phyloP scores from a whole-genome alignment of 2,329 filamentous ascomycete genomes.

The Moelleriella libera region DNA sequence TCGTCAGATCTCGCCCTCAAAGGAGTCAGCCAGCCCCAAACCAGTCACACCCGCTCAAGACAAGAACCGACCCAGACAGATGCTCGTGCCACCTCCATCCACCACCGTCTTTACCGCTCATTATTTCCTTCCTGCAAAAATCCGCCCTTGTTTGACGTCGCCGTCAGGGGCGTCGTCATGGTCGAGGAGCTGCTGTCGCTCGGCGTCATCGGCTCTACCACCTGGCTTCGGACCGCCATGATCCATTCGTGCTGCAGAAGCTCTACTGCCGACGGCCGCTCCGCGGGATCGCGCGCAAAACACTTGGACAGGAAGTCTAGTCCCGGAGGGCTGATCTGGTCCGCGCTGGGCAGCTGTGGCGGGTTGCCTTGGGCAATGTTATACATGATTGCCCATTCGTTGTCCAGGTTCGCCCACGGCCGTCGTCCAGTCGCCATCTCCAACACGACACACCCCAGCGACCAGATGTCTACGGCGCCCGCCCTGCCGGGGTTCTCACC shows the following conservation, averaged over 20 bases:
- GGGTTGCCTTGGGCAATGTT: constrained; percentile 97
- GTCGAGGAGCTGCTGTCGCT: constrained; percentile 36
- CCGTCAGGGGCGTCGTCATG: constrained; percentile 19
- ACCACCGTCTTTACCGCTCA: not conserved
- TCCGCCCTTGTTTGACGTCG: constrained; percentile 16
- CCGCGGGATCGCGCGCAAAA: constrained; percentile 71
- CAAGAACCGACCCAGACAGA: too few species aligned
- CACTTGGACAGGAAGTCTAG: constrained; percentile 81
- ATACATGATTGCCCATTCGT: constrained; percentile 99
- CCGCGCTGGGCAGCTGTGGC: constrained; percentile 64
- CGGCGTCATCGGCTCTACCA: constrained; percentile 49
- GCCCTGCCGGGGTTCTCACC: constrained; percentile 69
- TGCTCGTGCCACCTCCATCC: not conserved
- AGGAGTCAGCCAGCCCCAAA: too few species aligned
- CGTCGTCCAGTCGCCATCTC: constrained; percentile 94
- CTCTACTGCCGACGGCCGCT: constrained; percentile 71
- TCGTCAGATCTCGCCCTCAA: too few species aligned
- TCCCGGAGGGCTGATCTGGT: constrained; percentile 73
- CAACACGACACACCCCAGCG: constrained; percentile 85
- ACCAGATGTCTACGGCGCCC: constrained; percentile 91
- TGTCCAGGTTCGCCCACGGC: constrained; percentile 91
- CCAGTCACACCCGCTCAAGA: too few species aligned
- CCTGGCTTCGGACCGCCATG: constrained; percentile 48
- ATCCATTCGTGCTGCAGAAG: constrained; percentile 91
- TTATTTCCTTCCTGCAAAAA: constrained; percentile 12